phyloP scores from a whole-genome alignment of 1,284 basidiomycete species.

The Austroboletus sp. region DNA sequence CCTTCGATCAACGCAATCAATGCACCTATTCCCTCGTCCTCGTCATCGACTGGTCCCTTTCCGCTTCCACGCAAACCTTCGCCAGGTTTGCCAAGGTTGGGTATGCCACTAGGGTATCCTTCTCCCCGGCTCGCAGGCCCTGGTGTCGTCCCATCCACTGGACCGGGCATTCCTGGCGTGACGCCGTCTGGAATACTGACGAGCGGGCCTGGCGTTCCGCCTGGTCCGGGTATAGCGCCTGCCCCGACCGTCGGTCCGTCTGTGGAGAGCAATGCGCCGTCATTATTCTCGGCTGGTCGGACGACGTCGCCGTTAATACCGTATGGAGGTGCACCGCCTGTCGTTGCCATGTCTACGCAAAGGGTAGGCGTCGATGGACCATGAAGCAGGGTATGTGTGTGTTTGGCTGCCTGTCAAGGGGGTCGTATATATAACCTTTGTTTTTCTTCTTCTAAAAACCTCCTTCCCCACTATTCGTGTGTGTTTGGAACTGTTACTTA shows the following conservation, averaged over 20 bases:
- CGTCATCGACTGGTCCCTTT: slow-evolving; percentile 21
- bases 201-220: slow-evolving; percentile 27
- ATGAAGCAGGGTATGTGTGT: slow-evolving; percentile 4
- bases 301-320: slow-evolving; percentile 28
- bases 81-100: slow-evolving; percentile 25
- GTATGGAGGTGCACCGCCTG: slow-evolving; percentile 7
- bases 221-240: slow-evolving; percentile 28
- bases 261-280: slow-evolving; percentile 14
- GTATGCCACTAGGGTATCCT: slow-evolving; percentile 23
- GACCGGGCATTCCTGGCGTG: slow-evolving; percentile 23
- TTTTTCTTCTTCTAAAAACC: not conserved
- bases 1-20: slow-evolving; percentile 17
- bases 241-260: slow-evolving; percentile 8
- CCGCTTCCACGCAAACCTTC: slow-evolving; percentile 24
- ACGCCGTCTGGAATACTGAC: slow-evolving; percentile 25
- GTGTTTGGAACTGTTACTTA: slow-evolving; percentile 3
- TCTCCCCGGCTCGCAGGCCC: slow-evolving; percentile 30
- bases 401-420: not conserved
- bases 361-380: slow-evolving; percentile 21
- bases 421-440: not conserved
- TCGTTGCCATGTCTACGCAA: slow-evolving; percentile 9
- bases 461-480: not conserved
- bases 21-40: slow-evolving; percentile 13
- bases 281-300: slow-evolving; percentile 18
- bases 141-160: slow-evolving; percentile 26